Evolutionary conservation across 2,329 filamentous ascomycete genomes (phyloP), one percentile per base, ranked within the genome.

Genomic region (Colletotrichum tabaci): DNA sequence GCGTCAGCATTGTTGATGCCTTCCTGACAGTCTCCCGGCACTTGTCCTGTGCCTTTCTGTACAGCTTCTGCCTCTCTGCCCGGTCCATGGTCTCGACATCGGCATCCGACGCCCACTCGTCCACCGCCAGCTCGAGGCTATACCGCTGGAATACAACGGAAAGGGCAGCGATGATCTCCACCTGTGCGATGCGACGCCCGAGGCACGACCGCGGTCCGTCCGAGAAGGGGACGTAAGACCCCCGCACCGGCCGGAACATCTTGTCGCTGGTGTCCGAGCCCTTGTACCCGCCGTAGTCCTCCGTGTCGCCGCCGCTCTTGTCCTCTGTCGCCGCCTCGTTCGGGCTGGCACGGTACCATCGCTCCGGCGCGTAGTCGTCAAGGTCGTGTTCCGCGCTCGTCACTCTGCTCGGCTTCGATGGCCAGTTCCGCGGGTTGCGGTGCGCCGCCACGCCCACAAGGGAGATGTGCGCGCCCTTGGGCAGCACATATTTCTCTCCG

Each of bases 341-440:
- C 21, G 77, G 76, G 21, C 74, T 75, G 35, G 77, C 79, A 26
- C 84, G 81, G 73, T 94, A 88, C 93, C 94, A 95, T 53, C 93
- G 87, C 79, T 94, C 91, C 0, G 93, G 93, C 58, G 90, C 84
- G 80, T 91, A 96, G 69, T 92, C 88, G 64, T 91, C 85, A 1
- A 93, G 81, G 75, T 95, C 92, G 61, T 88, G 82, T 21, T 80
- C 73, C 30, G 79, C 81, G 0, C 77, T 81, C 0, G 82, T 81
- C 23, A 86, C 77, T 72, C 82, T 83, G 75, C 86, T 87, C 21
- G 83, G 84, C 71, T 80, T 79, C 67, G 86, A 78, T 15, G 92
- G 92, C 93, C 94, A 96, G 80, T 92, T 91, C 60, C 87, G 89
- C 13, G 93, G 92, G 79, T 94, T 93, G 47, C 89, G 87, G 63